Evolutionary conservation across 2,329 filamentous ascomycete species (phyloP), one percentile per base, ranked within the genome.

Genomic region (Stachybotrys elegans): DNA sequence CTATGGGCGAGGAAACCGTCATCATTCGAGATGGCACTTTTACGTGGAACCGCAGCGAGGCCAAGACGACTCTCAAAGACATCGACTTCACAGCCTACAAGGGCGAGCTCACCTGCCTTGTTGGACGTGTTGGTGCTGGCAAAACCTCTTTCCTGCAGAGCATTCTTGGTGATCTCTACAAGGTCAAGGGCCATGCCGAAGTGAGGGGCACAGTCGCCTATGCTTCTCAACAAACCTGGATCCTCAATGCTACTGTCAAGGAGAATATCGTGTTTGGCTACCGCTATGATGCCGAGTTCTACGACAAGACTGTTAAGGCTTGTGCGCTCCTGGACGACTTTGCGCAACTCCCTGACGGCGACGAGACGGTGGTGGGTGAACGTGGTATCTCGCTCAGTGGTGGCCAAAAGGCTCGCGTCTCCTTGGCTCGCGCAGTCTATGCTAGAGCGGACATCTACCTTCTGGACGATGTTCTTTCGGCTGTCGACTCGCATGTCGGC

Each of bases 251-350:
- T 8, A 95, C 88, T 22, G 91, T 98, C 45, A 88, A 90, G 56
- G 93, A 98, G 60, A 98, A 98, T 60, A 95, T 98, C 54, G 76
- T 96, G 5, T 98, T 98, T 59, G 93, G 93, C 2, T 90, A 98
- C 67, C 84, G 88, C 38, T 96, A 87, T 73, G 92, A 98, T 65
- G 84, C 91, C 5, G 78, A 84, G 22, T 98, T 98, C 66, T 98
- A 98, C 67, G 88, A 97, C 44, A 84, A 87, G 58, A 96, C 92
- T 1, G 76, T 98, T 41, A 84, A 88, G 60, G 92, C 93, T 32
- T 98, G 94, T 62, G 93, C 93, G 37, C 73, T 98, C 25, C 60
- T 85, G 6, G 91, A 96, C 53, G 93, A 98, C 61, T 96, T 98
- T 66, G 79, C 83, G 38, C 89, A 88, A 54, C 78, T 98, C 40